Base-by-base conservation (phyloP, 768 basidiomycete genomes). In the Trametes cinnabarina region DNA sequence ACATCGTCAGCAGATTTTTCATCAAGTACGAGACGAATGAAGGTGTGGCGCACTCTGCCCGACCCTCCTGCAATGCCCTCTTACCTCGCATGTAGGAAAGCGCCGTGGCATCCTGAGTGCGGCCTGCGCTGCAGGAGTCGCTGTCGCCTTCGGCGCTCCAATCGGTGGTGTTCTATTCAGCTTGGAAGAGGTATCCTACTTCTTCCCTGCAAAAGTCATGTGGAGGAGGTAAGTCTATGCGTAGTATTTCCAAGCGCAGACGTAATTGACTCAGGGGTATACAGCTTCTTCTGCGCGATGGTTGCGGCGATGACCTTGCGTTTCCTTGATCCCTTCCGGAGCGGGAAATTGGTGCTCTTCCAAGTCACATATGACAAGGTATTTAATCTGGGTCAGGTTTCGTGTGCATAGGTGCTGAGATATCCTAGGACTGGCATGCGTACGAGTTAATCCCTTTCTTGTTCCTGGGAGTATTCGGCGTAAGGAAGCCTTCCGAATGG, bases 191-290 rank as follows among this genome's bases (percentile, higher is more conserved):
- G 94, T 96, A 6, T 92, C 90, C 4, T 96, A 96, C 70, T 98
- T 92, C 73, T 98, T 98, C 71, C 97, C 96, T 12, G 89, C 95
- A 0, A 97, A 97, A 78, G 88, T 90, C 53, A 94, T 98, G 92
- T 96, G 92, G 92, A 78, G 94, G 76, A 91, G 91, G 92, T 92
- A 66, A 46, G 72, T 61, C 50, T 25, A 26, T 3, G n/a, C 46
- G 12, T 19, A n/a, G 5, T 57, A 8, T 12, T 4, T 46, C n/a
- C 54, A 41, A 3, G 5, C 11, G 14, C 23, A 19, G 68, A 22
- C 76, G 75, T 65, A 76, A 73, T 20, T 47, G 17, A 37, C 40
- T 56, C n/a, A n/a, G n/a, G n/a, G n/a, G 68, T 57, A 52, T 68
- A 15, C 69, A 96, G 93, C 66, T 99, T 99, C 75, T 95, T 99